A percentile compares a stretch with the other conserved stretches of the same genome.
Evolutionary conservation across 495 filamentous ascomycete genomes (phyloP).

Genomic region (Talaromyces liani): DNA sequence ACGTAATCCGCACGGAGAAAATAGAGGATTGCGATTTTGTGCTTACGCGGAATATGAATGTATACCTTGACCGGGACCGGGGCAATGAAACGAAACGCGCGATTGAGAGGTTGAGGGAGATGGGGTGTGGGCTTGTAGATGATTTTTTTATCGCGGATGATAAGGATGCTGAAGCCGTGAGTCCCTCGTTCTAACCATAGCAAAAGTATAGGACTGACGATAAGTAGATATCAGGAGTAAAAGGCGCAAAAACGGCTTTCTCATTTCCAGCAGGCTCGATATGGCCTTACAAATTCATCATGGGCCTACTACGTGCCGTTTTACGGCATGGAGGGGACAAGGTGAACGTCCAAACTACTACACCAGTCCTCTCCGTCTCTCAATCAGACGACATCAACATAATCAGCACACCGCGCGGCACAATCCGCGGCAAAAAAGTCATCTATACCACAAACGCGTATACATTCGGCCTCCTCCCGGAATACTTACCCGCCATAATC

Average conservation of each 20-base stretch:
- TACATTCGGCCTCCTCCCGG: conserved; percentile 8
- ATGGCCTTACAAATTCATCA: conserved; percentile 82
- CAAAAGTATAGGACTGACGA: background rate
- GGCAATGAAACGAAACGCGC: background rate
- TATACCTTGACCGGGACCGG: background rate
- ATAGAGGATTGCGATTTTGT: conserved; percentile 9
- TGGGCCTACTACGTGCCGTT: conserved; percentile 33
- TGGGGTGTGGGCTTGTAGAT: conserved; percentile 3
- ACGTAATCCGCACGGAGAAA: background rate
- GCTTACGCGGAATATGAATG: conserved; percentile 9
- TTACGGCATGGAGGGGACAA: background rate
- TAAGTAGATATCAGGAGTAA: conserved; percentile 30
- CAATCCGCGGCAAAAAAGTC: conserved; percentile 2
- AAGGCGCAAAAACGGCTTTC: conserved; percentile 37
- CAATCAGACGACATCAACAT: background rate
- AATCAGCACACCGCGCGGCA: background rate
- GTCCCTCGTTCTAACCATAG: background rate
- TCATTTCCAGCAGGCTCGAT: conserved; percentile 35
- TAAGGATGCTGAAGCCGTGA: background rate
- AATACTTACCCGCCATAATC: conserved; percentile 4
- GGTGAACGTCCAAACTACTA: conserved; percentile 8
- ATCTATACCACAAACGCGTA: conserved; percentile 10
- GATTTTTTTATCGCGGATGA: background rate
- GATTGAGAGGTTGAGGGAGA: background rate
- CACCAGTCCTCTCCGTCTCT: conserved; percentile 7